phyloP scores from a whole-genome alignment of 2,329 filamentous ascomycete genomes.

The Neurospora sp. region DNA sequence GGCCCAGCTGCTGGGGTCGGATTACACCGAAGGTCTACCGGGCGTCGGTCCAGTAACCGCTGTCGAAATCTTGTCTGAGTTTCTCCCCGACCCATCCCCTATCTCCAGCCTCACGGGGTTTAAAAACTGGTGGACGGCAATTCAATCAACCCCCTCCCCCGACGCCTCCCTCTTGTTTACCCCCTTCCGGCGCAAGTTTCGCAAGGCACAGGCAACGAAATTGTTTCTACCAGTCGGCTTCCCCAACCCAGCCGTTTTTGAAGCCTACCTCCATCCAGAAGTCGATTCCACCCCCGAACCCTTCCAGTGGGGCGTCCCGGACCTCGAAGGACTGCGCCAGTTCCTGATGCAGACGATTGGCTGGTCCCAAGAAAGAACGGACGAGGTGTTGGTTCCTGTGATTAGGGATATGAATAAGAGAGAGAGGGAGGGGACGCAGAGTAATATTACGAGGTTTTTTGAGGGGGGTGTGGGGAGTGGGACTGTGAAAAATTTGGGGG shows the following conservation, averaged over 20 bases:
- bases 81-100: slow-evolving; percentile 42
- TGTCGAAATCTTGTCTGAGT: slow-evolving; percentile 88
- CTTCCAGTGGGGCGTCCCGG: slow-evolving; percentile 94
- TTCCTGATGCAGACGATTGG: slow-evolving; percentile 91
- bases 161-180: slow-evolving; percentile 35
- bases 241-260: slow-evolving; percentile 65
- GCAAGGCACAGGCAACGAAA: slow-evolving; percentile 67
- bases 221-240: slow-evolving; percentile 77
- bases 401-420: slow-evolving; percentile 91
- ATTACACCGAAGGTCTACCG: slow-evolving; percentile 88
- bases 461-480: slow-evolving; percentile 42
- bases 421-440: slow-evolving; percentile 83
- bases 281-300: slow-evolving; percentile 69
- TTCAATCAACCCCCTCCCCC: slow-evolving; percentile 62
- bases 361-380: slow-evolving; percentile 84
- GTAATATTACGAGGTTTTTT: slow-evolving; percentile 92
- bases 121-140: slow-evolving; percentile 74
- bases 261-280: slow-evolving; percentile 78
- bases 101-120: slow-evolving; percentile 55
- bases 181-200: slow-evolving; percentile 77
- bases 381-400: slow-evolving; percentile 91
- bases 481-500: background rate
- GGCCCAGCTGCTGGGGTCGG: slow-evolving; percentile 82
- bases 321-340: slow-evolving; percentile 71
- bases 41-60: slow-evolving; percentile 92